These are phyloP conservation scores for Entomophthora muscae DNA, from an alignment of 371 early-diverging fungal genomes.

Conservation along the genomic window DNA sequence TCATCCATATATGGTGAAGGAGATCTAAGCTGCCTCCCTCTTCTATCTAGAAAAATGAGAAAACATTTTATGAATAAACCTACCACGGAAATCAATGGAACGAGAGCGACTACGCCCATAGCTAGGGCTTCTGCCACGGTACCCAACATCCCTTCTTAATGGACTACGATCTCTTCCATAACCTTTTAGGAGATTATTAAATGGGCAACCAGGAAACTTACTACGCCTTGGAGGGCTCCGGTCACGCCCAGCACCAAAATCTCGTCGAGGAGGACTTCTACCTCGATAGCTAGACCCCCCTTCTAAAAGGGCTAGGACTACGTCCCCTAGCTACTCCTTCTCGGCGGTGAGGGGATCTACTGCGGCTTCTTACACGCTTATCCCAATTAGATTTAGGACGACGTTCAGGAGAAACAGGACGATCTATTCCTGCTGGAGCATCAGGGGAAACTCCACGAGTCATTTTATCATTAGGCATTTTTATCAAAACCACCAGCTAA, in stretches of 20 bases:
- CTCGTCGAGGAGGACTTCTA: not conserved
- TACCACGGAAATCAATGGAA: not conserved
- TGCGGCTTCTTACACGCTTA: not conserved
- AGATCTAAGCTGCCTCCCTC: not conserved
- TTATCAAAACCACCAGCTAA: not conserved
- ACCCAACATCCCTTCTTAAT: not conserved
- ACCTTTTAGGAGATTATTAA: not conserved
- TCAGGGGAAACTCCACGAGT: not conserved
- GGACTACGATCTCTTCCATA: not conserved
- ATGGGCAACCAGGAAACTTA: not conserved
- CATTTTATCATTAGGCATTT: not conserved
- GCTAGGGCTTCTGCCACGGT: not conserved
- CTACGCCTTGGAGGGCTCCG: not conserved
- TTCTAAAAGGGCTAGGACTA: not conserved
- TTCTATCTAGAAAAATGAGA: not conserved
- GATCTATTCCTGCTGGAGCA: not conserved
- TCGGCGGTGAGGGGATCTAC: not conserved
- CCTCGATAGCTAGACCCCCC: not conserved
- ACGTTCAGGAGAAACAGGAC: not conserved
- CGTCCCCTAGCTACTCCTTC: not conserved
- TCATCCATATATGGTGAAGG: not conserved
- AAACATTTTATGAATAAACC: not conserved
- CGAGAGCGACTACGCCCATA: not conserved
- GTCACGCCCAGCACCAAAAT: not conserved
- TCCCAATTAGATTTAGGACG: not conserved